Percentiles rank a stretch among this genome's conserved stretches.
These are phyloP conservation scores for Aeschynomene evenia DNA, from an alignment of 306 rosid genomes.

Conservation along the genomic window DNA sequence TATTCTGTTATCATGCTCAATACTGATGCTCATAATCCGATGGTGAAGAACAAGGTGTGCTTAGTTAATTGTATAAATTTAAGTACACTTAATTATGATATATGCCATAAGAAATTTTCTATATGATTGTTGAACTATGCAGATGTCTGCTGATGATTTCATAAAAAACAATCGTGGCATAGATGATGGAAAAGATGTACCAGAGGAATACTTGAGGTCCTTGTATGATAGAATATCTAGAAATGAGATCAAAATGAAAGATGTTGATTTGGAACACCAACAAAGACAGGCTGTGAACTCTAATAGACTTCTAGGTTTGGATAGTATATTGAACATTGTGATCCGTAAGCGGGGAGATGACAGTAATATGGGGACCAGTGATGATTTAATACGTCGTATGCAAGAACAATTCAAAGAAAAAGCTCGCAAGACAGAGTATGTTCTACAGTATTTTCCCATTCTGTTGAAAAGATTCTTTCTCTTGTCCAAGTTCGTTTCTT, in stretches of 20 bases:
- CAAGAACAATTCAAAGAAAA: slow-evolving; percentile 98
- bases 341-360: slow-evolving; percentile 87
- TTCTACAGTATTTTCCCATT: slow-evolving; percentile 27
- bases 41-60: slow-evolving; percentile 94
- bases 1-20: slow-evolving; percentile 96
- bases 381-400: slow-evolving; percentile 92
- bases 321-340: slow-evolving; percentile 90
- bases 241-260: slow-evolving; percentile 99
- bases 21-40: slow-evolving; percentile 94
- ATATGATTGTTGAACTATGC: slow-evolving; percentile 39
- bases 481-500: neutral
- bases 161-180: slow-evolving; percentile 97
- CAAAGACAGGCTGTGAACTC: slow-evolving; percentile 82
- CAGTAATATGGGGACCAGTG: slow-evolving; percentile 84
- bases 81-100: slow-evolving; percentile 27
- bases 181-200: slow-evolving; percentile 98
- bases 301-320: slow-evolving; percentile 86
- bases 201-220: slow-evolving; percentile 88
- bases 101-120: slow-evolving; percentile 22
- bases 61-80: slow-evolving; percentile 18
- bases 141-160: slow-evolving; percentile 99
- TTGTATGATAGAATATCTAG: slow-evolving; percentile 89
- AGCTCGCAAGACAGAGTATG: slow-evolving; percentile 98
- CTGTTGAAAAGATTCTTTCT: neutral
- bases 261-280: slow-evolving; percentile 77